A percentile compares a stretch with the other conserved stretches of the same genome.
phyloP scores from a whole-genome alignment of 257 asterid species.

The Solanum virginianum region DNA sequence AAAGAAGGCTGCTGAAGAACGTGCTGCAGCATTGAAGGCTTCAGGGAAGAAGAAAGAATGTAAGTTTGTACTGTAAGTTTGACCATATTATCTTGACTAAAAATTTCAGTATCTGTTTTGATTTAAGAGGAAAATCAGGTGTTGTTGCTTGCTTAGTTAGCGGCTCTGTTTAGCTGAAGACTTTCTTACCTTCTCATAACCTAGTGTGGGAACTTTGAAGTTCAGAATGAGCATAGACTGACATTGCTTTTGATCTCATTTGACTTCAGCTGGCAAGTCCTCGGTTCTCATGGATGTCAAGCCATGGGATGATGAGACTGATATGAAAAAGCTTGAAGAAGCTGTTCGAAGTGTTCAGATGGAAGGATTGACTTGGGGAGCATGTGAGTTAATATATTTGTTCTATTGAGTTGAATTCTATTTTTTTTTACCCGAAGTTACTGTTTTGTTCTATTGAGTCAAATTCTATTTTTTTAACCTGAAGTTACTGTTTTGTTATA shows the following conservation, averaged over 20 bases:
- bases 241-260: background rate
- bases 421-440: no score
- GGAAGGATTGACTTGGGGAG: conserved; percentile 95
- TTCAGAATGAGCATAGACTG: background rate
- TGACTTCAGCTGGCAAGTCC: conserved; percentile 57
- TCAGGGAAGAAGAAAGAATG: conserved; percentile 89
- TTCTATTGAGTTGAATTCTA: no score
- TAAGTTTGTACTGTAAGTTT: conserved; percentile 7
- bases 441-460: no score
- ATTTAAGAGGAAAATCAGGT: no score
- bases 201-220: background rate
- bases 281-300: conserved; percentile 60
- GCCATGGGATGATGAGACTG: conserved; percentile 99
- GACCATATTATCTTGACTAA: background rate
- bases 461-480: no score
- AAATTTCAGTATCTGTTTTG: no score
- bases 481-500: no score
- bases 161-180: no score
- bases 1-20: conserved; percentile 84
- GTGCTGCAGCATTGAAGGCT: conserved; percentile 82
- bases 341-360: conserved; percentile 55
- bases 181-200: no score
- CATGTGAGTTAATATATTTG: conserved; percentile 31
- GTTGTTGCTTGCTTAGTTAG: no score
- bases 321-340: conserved; percentile 91